Percentiles rank a stretch among this genome's conserved stretches.
phyloP scores from a whole-genome alignment of 2,329 filamentous ascomycete genomes.

The Curvularia sp. region DNA sequence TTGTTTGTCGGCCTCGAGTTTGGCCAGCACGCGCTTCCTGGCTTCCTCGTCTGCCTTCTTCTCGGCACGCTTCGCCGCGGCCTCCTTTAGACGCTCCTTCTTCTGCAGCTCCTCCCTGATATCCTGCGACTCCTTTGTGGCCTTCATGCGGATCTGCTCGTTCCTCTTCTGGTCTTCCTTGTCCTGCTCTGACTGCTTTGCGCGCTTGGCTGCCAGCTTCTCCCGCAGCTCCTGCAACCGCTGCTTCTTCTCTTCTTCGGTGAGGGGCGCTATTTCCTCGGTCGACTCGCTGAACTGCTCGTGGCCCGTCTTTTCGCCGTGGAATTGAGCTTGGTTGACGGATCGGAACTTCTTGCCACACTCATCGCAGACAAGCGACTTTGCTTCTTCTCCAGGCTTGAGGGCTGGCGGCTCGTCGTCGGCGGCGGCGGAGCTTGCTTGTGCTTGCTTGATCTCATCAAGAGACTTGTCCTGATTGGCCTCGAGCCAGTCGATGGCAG shows the following conservation, averaged over 20 bases:
- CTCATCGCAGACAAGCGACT: slow-evolving; percentile 90
- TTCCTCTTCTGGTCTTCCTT: slow-evolving; percentile 85
- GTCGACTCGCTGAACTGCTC: slow-evolving; percentile 91
- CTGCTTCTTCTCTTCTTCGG: slow-evolving; percentile 88
- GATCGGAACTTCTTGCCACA: slow-evolving; percentile 91
- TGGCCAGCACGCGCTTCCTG: slow-evolving; percentile 87
- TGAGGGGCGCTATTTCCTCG: slow-evolving; percentile 88
- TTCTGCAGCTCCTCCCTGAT: slow-evolving; percentile 85
- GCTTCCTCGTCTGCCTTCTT: slow-evolving; percentile 85
- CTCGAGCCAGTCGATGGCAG: slow-evolving; percentile 93
- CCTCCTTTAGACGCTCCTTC: slow-evolving; percentile 93
- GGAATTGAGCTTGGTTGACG: slow-evolving; percentile 82
- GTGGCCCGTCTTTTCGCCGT: slow-evolving; percentile 89
- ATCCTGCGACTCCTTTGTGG: slow-evolving; percentile 87
- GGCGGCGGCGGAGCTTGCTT: slow-evolving; percentile 43
- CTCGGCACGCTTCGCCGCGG: slow-evolving; percentile 83
- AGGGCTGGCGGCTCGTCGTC: slow-evolving; percentile 67
- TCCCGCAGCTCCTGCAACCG: slow-evolving; percentile 76
- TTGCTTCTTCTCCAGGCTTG: slow-evolving; percentile 72
- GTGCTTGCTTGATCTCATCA: slow-evolving; percentile 73
- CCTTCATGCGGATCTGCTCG: slow-evolving; percentile 83
- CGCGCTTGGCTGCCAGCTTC: slow-evolving; percentile 75
- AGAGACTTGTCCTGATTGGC: slow-evolving; percentile 86
- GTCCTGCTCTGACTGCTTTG: slow-evolving; percentile 71
- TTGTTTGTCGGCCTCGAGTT: slow-evolving; percentile 94